These are phyloP conservation scores for Solanum appendiculatum DNA, from an alignment of 257 asterid genomes.

Conservation along the genomic window DNA sequence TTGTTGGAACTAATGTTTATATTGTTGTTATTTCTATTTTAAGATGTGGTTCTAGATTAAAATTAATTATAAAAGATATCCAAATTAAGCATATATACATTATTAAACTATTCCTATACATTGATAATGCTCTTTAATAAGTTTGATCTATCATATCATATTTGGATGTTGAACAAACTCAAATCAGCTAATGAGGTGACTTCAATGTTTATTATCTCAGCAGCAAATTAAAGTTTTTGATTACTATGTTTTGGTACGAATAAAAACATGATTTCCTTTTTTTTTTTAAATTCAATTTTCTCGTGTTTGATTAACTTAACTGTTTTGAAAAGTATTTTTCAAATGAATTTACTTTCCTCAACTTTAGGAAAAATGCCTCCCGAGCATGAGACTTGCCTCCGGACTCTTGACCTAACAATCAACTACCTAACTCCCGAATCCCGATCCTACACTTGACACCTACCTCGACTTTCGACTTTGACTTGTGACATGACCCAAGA, in stretches of 20 bases:
- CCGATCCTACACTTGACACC: neutral
- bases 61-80: neutral
- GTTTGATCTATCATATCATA: neutral
- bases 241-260: neutral
- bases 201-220: neutral
- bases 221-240: neutral
- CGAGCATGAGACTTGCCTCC: neutral
- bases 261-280: neutral
- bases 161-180: neutral
- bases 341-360: neutral
- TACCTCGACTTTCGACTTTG: neutral
- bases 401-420: neutral
- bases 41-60: neutral
- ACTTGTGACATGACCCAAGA: neutral
- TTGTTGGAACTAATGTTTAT: neutral
- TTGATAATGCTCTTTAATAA: neutral
- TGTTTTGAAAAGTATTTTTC: too few relatives aligned
- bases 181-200: neutral
- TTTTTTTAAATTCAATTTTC: too few relatives aligned
- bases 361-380: neutral
- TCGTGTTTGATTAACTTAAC: too few relatives aligned
- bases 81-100: neutral
- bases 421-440: neutral
- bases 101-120: neutral
- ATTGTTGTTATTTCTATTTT: neutral